phyloP scores from a whole-genome alignment of 345 rosid species.

The Euphorbia pulcherrima region DNA sequence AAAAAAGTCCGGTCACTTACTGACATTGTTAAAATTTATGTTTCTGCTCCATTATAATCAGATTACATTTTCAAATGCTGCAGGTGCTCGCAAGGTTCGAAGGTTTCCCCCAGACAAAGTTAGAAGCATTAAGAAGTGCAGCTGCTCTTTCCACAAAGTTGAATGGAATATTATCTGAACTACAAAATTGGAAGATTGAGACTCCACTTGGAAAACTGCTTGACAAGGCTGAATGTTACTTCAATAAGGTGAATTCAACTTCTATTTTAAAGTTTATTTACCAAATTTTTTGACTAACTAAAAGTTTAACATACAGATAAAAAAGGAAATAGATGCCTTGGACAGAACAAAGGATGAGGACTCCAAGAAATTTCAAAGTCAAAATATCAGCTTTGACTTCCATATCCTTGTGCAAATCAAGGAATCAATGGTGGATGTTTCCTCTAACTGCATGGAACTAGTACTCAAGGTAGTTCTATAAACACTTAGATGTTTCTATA shows the following conservation, averaged over 20 bases:
- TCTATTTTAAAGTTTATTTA: not conserved
- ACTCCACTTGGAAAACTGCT: constrained; percentile 65
- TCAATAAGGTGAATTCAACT: constrained; percentile 51
- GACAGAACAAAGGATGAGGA: constrained; percentile 86
- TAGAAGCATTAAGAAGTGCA: constrained; percentile 77
- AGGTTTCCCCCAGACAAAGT: constrained; percentile 81
- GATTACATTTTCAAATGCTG: not conserved
- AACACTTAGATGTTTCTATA: not conserved
- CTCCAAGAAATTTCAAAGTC: constrained; percentile 63
- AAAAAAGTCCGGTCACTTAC: not conserved
- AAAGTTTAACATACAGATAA: constrained; percentile 38
- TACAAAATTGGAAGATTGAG: constrained; percentile 59
- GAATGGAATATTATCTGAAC: constrained; percentile 44
- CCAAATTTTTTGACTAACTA: not conserved
- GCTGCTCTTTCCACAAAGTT: constrained; percentile 58
- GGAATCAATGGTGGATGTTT: constrained; percentile 84
- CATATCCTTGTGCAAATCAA: constrained; percentile 58
- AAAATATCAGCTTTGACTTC: constrained; percentile 69
- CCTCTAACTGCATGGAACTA: constrained; percentile 79
- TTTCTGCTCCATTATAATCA: not conserved
- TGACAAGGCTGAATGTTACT: constrained; percentile 73
- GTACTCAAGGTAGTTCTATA: constrained; percentile 56
- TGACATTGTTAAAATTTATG: not conserved
- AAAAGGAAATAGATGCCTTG: constrained; percentile 65
- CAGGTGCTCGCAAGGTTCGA: constrained; percentile 88